These are phyloP conservation scores for Coprinopsis marcescibilis DNA, from an alignment of 768 basidiomycete species.

Conservation along the genomic window DNA sequence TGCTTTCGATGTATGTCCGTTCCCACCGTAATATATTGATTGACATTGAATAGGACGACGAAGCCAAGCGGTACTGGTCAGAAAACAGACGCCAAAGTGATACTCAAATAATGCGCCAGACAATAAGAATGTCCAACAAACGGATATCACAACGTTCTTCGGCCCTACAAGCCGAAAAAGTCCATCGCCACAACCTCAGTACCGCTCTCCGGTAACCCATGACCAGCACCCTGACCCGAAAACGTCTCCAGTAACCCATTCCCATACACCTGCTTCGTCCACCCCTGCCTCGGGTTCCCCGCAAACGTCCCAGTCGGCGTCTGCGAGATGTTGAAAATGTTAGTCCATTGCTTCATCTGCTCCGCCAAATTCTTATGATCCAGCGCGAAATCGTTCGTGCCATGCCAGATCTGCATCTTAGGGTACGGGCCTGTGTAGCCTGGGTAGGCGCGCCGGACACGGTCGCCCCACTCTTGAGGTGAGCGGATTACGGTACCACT, in stretches of 20 bases:
- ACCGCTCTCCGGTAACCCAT: slow-evolving; percentile 12
- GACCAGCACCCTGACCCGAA: slow-evolving; percentile 11
- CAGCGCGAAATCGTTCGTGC: slow-evolving; percentile 22
- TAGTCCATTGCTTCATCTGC: slow-evolving; percentile 16
- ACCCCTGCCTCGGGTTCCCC: slow-evolving; percentile 7
- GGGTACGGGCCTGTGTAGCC: slow-evolving; percentile 47
- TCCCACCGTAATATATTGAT: too few relatives aligned
- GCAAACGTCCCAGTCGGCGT: slow-evolving; percentile 2
- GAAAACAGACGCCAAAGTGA: too few relatives aligned
- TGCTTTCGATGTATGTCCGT: too few relatives aligned
- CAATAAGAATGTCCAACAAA: too few relatives aligned
- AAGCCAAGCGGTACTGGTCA: too few relatives aligned
- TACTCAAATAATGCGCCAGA: too few relatives aligned
- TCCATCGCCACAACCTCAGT: slow-evolving; percentile 10
- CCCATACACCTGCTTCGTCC: slow-evolving; percentile 12
- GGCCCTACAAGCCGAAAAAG: slow-evolving; percentile 12
- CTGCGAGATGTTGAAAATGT: slow-evolving; percentile 5
- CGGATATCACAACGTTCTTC: too few relatives aligned
- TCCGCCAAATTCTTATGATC: slow-evolving; percentile 9
- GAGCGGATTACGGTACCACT: slow-evolving; percentile 39
- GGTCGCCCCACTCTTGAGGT: slow-evolving; percentile 43
- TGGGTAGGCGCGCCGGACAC: slow-evolving; percentile 41
- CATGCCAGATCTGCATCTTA: slow-evolving; percentile 53
- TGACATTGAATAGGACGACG: too few relatives aligned
- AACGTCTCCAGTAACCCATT: slow-evolving; percentile 11